phyloP scores from a whole-genome alignment of 306 rosid genomes.

The Gynostemma pentaphyllum region DNA sequence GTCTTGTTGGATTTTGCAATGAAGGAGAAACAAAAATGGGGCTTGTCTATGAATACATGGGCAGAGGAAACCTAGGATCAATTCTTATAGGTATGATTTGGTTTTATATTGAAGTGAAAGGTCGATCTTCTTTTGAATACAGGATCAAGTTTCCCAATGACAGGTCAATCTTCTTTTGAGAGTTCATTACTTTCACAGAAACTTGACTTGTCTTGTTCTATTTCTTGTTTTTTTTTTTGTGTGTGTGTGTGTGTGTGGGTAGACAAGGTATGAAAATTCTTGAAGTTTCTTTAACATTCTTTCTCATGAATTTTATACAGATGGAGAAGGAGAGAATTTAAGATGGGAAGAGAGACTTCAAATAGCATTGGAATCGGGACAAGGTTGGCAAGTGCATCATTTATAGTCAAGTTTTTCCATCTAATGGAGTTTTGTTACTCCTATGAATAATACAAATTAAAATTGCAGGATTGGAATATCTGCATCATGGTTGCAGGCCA shows the following conservation, averaged over 20 bases:
- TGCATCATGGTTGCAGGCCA: background rate
- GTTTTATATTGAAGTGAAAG: background rate
- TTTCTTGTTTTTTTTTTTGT: too few species aligned
- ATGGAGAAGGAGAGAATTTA: background rate
- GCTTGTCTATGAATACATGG: slow-evolving; percentile 24
- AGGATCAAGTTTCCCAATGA: background rate
- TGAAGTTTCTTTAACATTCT: too few species aligned
- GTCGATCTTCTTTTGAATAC: too few species aligned
- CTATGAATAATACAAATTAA: background rate
- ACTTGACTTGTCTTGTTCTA: slow-evolving; percentile 10
- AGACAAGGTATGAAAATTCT: too few species aligned
- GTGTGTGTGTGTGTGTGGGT: too few species aligned
- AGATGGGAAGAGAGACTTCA: slow-evolving; percentile 1
- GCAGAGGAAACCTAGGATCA: slow-evolving; percentile 19
- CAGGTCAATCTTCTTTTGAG: slow-evolving; percentile 18
- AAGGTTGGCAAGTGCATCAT: background rate
- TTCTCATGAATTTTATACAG: background rate
- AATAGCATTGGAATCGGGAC: slow-evolving; percentile 8
- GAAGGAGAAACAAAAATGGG: slow-evolving; percentile 14
- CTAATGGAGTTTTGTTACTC: background rate
- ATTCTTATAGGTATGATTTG: slow-evolving; percentile 11
- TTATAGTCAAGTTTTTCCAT: background rate
- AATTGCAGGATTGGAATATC: slow-evolving; percentile 7
- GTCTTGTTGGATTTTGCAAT: slow-evolving; percentile 15
- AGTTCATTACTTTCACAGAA: slow-evolving; percentile 33